Evolutionary conservation across 345 rosid species (phyloP).

Genomic region (Eucalyptus curtisii): DNA sequence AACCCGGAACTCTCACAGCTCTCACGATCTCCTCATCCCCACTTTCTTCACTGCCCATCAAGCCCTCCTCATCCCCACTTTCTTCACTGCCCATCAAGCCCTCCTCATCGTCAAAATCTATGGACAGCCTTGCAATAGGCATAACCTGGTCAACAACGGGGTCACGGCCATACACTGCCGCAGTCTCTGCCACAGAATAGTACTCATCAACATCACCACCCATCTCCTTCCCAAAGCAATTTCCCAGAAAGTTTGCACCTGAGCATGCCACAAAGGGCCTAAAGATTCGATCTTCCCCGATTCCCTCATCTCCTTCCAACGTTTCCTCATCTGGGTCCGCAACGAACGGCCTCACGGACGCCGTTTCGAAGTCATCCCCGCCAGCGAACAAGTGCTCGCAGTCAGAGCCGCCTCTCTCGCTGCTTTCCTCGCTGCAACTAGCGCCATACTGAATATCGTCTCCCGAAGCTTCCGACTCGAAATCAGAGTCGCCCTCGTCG

Average conservation of each 20-base stretch:
- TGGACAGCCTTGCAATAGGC: conserved; percentile 55
- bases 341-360: conserved; percentile 20
- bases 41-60: conserved; percentile 11
- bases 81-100: conserved; percentile 14
- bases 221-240: background rate
- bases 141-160: background rate
- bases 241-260: background rate
- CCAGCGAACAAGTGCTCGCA: background rate
- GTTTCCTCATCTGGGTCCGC: conserved; percentile 21
- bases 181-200: background rate
- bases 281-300: conserved; percentile 2
- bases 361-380: conserved; percentile 36
- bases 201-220: conserved; percentile 5
- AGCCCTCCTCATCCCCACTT: conserved; percentile 21
- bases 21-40: conserved; percentile 14
- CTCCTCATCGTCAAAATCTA: conserved; percentile 46
- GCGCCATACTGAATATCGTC: background rate
- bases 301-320: conserved; percentile 12
- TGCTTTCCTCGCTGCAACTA: conserved; percentile 6
- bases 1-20: conserved; percentile 8
- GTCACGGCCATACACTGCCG: background rate
- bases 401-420: conserved; percentile 23
- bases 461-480: conserved; percentile 13
- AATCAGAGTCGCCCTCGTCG: conserved; percentile 9
- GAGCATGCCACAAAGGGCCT: conserved; percentile 1